These are phyloP conservation scores for Phytophthora ohioensis DNA, from an alignment of 352 stramenopile genomes.

Conservation along the genomic window DNA sequence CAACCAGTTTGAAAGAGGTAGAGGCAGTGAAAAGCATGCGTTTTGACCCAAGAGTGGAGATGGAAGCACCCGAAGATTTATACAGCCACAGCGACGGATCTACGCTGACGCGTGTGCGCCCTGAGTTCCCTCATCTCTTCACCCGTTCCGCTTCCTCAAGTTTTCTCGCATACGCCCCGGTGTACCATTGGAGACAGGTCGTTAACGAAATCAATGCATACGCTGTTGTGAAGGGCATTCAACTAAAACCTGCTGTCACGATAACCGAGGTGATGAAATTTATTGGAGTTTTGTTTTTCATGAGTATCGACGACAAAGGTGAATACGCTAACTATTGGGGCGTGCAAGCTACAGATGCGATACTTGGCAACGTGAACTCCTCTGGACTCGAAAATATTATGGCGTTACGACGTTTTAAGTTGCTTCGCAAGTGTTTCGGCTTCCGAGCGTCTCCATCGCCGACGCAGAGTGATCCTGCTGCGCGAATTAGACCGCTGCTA, in stretches of 20 bases:
- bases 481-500: conserved; percentile 10
- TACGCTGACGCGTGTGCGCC: neutral
- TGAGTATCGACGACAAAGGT: conserved; percentile 13
- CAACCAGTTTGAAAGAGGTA: conserved; percentile 3
- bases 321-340: conserved; percentile 1
- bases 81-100: conserved; percentile 11
- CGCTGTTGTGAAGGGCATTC: neutral
- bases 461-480: conserved; percentile 3
- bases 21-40: conserved; percentile 17
- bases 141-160: neutral
- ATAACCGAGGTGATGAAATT: conserved; percentile 18
- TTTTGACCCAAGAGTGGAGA: conserved; percentile 2
- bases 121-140: conserved; percentile 4
- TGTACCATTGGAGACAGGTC: conserved; percentile 16
- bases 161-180: neutral
- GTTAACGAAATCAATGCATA: conserved; percentile 11
- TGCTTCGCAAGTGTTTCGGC: conserved; percentile 11
- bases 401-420: conserved; percentile 10
- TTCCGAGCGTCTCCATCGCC: neutral
- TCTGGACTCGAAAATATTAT: conserved; percentile 15
- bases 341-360: conserved; percentile 3
- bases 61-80: conserved; percentile 2
- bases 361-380: conserved; percentile 3
- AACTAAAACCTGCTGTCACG: neutral
- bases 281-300: conserved; percentile 16